These are phyloP conservation scores for Penicillium sp. DNA, from an alignment of 2,329 filamentous ascomycete genomes.

Conservation along the genomic window DNA sequence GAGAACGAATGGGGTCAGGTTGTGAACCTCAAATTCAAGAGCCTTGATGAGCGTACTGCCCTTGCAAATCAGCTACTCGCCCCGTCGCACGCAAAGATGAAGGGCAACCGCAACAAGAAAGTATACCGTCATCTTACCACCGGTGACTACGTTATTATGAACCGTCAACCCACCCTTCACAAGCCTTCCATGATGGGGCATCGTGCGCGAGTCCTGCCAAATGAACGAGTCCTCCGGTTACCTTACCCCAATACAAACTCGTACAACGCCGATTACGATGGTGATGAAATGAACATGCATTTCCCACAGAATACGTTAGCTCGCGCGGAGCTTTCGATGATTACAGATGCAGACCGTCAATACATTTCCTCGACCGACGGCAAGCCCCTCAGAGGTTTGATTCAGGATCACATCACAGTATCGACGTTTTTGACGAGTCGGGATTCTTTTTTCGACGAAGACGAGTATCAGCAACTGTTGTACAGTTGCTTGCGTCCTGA, in stretches of 20 bases:
- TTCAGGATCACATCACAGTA: constrained; percentile 97
- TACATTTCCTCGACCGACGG: constrained; percentile 92
- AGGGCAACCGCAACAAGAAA: constrained; percentile 84
- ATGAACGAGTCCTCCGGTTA: constrained; percentile 98
- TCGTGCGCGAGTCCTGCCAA: constrained; percentile 82
- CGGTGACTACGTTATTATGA: constrained; percentile 97
- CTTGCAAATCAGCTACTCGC: constrained; percentile 91
- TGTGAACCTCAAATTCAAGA: constrained; percentile 81
- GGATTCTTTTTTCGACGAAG: constrained; percentile 83
- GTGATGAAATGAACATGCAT: constrained; percentile 99
- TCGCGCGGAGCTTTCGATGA: constrained; percentile 82
- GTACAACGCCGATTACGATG: constrained; percentile 98
- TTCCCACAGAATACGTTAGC: constrained; percentile 97
- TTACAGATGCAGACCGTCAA: constrained; percentile 95
- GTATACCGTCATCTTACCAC: constrained; percentile 94
- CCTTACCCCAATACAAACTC: constrained; percentile 99
- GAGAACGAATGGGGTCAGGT: constrained; percentile 95
- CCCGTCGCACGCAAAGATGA: constrained; percentile 69
- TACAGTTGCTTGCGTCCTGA: constrained; percentile 88
- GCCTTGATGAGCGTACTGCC: constrained; percentile 78
- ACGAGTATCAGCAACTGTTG: constrained; percentile 88
- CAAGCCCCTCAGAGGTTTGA: constrained; percentile 88
- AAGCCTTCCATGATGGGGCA: constrained; percentile 99
- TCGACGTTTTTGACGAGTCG: constrained; percentile 85
- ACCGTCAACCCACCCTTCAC: constrained; percentile 93